These are phyloP conservation scores for Vicia villosa DNA, from an alignment of 306 rosid species.

Conservation along the genomic window DNA sequence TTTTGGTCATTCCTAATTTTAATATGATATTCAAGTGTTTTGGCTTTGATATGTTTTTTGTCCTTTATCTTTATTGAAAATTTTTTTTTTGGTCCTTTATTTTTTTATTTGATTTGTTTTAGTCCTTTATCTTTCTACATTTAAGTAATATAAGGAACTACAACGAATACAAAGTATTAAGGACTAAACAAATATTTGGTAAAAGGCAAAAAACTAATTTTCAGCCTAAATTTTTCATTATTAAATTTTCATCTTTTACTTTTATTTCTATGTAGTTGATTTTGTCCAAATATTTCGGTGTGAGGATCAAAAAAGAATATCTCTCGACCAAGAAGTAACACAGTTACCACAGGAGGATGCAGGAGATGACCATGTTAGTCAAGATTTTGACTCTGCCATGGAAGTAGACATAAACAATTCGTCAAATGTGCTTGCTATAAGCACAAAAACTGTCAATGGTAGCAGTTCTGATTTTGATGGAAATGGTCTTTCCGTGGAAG, in stretches of 20 bases:
- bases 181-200: no score
- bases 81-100: no score
- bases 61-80: no score
- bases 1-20: no score
- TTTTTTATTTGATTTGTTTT: no score
- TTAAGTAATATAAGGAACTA: no score
- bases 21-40: no score
- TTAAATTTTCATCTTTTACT: slow-evolving; percentile 31
- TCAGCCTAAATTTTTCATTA: background rate
- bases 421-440: slow-evolving; percentile 35
- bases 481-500: slow-evolving; percentile 70
- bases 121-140: no score
- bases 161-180: no score
- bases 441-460: slow-evolving; percentile 42
- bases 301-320: slow-evolving; percentile 53
- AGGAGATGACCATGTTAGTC: slow-evolving; percentile 47
- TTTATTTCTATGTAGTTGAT: slow-evolving; percentile 62
- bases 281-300: slow-evolving; percentile 68
- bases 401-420: slow-evolving; percentile 40
- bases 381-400: slow-evolving; percentile 48
- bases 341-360: slow-evolving; percentile 41
- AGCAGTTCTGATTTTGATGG: slow-evolving; percentile 65
- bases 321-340: slow-evolving; percentile 44
- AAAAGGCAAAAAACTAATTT: no score
- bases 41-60: no score